These are phyloP conservation scores for Ceratorhiza oryzae-sativae DNA, from an alignment of 1,284 basidiomycete species.

Conservation along the genomic window DNA sequence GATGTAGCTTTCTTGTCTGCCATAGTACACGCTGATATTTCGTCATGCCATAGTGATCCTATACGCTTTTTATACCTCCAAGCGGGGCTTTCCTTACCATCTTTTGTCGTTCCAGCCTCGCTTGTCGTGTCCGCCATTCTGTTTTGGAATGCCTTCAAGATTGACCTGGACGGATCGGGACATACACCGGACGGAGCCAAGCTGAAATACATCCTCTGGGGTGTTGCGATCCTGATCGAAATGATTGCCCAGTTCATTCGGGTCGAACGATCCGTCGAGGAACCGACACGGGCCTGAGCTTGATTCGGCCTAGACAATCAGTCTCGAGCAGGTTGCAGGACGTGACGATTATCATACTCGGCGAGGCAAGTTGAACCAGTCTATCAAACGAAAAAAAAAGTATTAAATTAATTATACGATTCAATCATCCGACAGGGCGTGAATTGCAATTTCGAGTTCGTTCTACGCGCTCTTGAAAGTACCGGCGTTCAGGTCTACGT, in stretches of 20 bases:
- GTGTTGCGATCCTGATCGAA: constrained; percentile 18
- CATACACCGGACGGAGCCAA: constrained; percentile 3
- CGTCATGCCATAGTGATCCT: not conserved
- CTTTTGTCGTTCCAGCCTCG: constrained; percentile 8
- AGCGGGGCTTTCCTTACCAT: not conserved
- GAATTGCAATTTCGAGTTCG: constrained; percentile 8
- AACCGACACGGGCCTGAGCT: not conserved
- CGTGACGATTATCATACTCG: constrained; percentile 21
- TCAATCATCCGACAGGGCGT: not conserved
- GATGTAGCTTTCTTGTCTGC: not conserved
- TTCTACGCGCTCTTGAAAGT: constrained; percentile 20
- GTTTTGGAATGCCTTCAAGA: not conserved
- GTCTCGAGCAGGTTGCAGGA: not conserved
- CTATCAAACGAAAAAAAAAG: too few relatives aligned
- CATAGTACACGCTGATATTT: too few relatives aligned
- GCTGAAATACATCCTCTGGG: constrained; percentile 19
- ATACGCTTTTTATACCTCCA: constrained; percentile 14
- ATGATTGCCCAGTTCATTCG: constrained; percentile 11
- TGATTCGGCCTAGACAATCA: not conserved
- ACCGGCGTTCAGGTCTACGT: not conserved
- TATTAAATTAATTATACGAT: too few relatives aligned
- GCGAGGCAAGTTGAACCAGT: not conserved
- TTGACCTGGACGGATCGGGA: not conserved
- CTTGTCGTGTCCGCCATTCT: constrained; percentile 5
- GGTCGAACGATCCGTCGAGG: not conserved